A percentile compares a stretch with the other conserved stretches of the same genome.
Evolutionary conservation across 805 yeast species (phyloP).

Genomic region (Lipomyces yamadae): DNA sequence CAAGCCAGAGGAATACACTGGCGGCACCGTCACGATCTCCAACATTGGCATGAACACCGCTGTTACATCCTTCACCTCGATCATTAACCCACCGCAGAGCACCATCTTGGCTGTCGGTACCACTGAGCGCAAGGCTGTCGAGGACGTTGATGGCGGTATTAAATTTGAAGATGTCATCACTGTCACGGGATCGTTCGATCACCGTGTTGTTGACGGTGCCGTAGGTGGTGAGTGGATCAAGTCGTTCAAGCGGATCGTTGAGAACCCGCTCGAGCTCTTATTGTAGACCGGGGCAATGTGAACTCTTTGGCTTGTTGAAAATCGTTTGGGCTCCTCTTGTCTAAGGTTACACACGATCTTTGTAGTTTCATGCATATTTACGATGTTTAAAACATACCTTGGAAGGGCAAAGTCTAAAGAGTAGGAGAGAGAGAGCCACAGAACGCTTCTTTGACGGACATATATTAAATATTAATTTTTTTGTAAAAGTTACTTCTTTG

Average conservation of each 20-base stretch:
- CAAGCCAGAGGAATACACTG: constrained; percentile 96
- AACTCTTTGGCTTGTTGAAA: constrained; percentile 2
- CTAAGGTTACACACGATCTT: not conserved
- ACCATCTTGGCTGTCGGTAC: constrained; percentile 95
- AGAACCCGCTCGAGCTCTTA: constrained; percentile 93
- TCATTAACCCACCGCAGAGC: constrained; percentile 96
- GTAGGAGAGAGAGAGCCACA: not conserved
- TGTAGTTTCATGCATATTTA: constrained; percentile 1
- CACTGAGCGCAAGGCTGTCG: constrained; percentile 87
- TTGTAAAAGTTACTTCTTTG: constrained; percentile 11
- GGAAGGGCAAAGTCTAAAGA: not conserved
- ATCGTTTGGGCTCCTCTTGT: constrained; percentile 5
- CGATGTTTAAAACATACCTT: not conserved
- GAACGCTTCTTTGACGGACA: constrained; percentile 2
- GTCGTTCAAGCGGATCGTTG: constrained; percentile 86
- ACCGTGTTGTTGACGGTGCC: constrained; percentile 97
- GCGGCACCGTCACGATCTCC: constrained; percentile 98
- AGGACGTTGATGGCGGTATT: constrained; percentile 91
- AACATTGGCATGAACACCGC: constrained; percentile 99
- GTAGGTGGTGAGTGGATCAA: constrained; percentile 96
- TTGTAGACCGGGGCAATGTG: constrained; percentile 52
- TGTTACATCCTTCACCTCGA: constrained; percentile 89
- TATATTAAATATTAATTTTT: constrained; percentile 8
- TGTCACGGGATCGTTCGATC: constrained; percentile 97
- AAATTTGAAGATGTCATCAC: constrained; percentile 88